phyloP scores from a whole-genome alignment of 805 yeast genomes.

The Zygosaccharomyces bailii region DNA sequence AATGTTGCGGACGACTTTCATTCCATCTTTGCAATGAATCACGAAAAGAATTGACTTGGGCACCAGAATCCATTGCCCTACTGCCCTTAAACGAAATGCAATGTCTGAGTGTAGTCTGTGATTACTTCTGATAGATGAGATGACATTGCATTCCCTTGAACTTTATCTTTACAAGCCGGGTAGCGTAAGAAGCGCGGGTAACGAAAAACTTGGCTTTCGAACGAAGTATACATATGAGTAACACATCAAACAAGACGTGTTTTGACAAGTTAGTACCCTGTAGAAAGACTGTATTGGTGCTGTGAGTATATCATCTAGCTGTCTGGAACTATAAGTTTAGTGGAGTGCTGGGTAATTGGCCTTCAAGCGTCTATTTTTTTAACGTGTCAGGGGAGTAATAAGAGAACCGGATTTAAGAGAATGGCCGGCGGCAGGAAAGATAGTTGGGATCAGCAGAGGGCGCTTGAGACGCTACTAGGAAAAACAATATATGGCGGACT shows the following conservation, averaged over 20 bases:
- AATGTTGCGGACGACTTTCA: conserved; percentile 26
- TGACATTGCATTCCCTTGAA: background rate
- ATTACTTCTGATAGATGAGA: background rate
- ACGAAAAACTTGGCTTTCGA: background rate
- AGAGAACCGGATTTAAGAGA: background rate
- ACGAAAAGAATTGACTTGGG: conserved; percentile 32
- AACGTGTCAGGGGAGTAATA: background rate
- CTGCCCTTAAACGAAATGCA: background rate
- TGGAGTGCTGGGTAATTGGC: background rate
- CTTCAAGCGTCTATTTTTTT: background rate
- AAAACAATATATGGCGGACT: conserved; percentile 5
- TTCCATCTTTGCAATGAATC: conserved; percentile 43
- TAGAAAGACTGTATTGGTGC: background rate
- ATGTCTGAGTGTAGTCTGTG: too few species aligned
- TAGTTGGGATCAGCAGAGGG: conserved; percentile 9
- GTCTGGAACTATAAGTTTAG: background rate
- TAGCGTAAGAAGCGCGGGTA: background rate
- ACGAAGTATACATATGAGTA: background rate
- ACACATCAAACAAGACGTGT: background rate
- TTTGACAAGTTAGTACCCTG: background rate
- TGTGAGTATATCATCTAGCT: background rate
- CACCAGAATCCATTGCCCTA: conserved; percentile 16
- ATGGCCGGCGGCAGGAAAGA: conserved; percentile 3
- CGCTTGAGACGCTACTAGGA: conserved; percentile 11
- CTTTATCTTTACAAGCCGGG: background rate